Conservation (phyloP, 768 basidiomycete genomes). For the Pulveroboletus ravenelii region DNA sequence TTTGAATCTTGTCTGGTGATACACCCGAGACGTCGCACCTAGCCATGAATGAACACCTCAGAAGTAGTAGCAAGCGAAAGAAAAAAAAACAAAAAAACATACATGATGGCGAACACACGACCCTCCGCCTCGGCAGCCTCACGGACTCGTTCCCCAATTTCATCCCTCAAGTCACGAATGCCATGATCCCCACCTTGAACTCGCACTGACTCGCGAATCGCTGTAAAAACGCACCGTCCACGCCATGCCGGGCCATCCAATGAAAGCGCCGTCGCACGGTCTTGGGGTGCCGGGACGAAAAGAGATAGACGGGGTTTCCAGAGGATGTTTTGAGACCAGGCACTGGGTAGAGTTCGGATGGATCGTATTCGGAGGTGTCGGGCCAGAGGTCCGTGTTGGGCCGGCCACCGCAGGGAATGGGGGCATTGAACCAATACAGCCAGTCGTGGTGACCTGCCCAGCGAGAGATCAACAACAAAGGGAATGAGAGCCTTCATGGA, state of each 20-base stretch:
- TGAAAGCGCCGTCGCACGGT: constrained; percentile 49
- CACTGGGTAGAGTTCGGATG: constrained; percentile 66
- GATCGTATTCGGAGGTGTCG: constrained; percentile 63
- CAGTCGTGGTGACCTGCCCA: constrained; percentile 70
- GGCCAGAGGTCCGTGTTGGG: too few species aligned
- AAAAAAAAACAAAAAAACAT: not conserved
- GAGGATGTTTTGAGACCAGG: constrained; percentile 57
- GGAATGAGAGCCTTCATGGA: not conserved
- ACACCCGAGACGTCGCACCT: constrained; percentile 89
- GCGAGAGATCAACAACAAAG: not conserved
- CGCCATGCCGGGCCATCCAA: too few species aligned
- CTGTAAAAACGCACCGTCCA: constrained; percentile 39
- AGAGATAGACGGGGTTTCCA: constrained; percentile 62
- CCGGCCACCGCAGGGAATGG: too few species aligned
- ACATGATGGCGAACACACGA: too few species aligned
- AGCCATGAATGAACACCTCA: not conserved
- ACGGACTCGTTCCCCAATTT: constrained; percentile 58
- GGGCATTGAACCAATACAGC: constrained; percentile 82
- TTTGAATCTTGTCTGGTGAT: constrained; percentile 62
- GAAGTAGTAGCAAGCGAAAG: too few species aligned
- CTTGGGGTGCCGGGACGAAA: constrained; percentile 69
- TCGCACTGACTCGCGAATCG: constrained; percentile 44
- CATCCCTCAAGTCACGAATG: too few species aligned
- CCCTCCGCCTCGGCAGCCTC: constrained; percentile 28
- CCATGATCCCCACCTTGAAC: constrained; percentile 47